These are phyloP conservation scores for Phytopythium delawarense DNA, from an alignment of 352 stramenopile genomes.

Conservation along the genomic window DNA sequence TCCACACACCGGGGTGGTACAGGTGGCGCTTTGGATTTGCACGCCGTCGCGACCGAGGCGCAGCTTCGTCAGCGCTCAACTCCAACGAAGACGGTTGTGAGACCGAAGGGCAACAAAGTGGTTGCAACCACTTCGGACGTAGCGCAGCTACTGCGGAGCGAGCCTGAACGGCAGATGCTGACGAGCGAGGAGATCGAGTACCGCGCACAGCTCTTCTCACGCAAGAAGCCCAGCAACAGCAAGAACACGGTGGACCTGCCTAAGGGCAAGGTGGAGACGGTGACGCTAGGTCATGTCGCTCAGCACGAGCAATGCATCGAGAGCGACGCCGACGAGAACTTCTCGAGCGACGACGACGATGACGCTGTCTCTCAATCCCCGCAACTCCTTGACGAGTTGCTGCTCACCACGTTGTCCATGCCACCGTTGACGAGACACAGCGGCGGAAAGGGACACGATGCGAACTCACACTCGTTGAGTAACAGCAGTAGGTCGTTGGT, in stretches of 20 bases:
- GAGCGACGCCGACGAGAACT: constrained; percentile 28
- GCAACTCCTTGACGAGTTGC: constrained; percentile 63
- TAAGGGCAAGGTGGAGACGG: constrained; percentile 2
- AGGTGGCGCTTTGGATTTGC: background rate
- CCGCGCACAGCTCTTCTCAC: constrained; percentile 53
- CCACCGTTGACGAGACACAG: constrained; percentile 38
- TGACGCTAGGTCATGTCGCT: background rate
- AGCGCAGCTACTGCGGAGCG: background rate
- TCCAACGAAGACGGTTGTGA: constrained; percentile 1
- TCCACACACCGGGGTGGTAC: background rate
- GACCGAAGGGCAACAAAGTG: constrained; percentile 27
- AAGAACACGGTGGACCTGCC: constrained; percentile 25
- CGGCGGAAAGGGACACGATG: background rate
- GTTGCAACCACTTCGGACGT: constrained; percentile 13
- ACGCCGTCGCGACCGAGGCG: constrained; percentile 7
- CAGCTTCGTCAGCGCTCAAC: constrained; percentile 1
- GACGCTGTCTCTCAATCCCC: constrained; percentile 55
- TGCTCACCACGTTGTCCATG: constrained; percentile 75
- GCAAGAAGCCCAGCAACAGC: constrained; percentile 47
- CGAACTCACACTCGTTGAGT: background rate
- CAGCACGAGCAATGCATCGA: background rate
- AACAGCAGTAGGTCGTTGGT: background rate
- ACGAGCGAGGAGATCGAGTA: constrained; percentile 65
- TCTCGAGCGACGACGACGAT: constrained; percentile 62
- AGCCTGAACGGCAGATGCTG: constrained; percentile 32